phyloP scores from a whole-genome alignment of 306 rosid species.

The Inga laurina region DNA sequence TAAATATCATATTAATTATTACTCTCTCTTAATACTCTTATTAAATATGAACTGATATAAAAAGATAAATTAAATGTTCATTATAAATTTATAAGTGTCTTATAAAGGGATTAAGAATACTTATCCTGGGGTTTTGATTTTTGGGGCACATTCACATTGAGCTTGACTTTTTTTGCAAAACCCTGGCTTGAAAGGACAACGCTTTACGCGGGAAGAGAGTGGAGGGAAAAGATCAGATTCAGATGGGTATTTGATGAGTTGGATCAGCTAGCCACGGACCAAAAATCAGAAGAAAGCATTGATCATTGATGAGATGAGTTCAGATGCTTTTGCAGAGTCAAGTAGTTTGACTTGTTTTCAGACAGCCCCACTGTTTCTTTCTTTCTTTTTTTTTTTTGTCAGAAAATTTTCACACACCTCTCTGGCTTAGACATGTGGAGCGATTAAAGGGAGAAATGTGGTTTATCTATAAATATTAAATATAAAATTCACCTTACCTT shows the following conservation, averaged over 20 bases:
- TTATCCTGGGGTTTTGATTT: conserved; percentile 20
- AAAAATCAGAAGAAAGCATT: conserved; percentile 12
- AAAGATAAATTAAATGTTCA: too few relatives aligned
- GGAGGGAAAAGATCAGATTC: neutral
- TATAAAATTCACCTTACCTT: too few relatives aligned
- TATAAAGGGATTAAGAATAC: too few relatives aligned
- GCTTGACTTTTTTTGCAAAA: conserved; percentile 33
- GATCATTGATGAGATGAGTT: neutral
- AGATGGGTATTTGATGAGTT: neutral
- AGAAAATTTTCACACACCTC: neutral
- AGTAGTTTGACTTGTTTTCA: neutral
- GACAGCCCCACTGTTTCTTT: neutral
- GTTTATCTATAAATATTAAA: neutral
- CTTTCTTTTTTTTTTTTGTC: too few relatives aligned
- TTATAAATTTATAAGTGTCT: too few relatives aligned
- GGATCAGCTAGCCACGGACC: neutral
- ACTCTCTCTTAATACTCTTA: too few relatives aligned
- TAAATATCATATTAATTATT: too few relatives aligned
- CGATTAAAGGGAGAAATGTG: neutral
- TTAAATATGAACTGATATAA: too few relatives aligned
- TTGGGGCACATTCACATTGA: conserved; percentile 1
- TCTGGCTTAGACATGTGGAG: neutral
- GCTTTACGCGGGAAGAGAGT: neutral
- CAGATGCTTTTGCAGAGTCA: conserved; percentile 23
- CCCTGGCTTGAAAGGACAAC: conserved; percentile 29